Base-by-base conservation (phyloP, 345 rosid genomes). In the Salix suchowensis region DNA sequence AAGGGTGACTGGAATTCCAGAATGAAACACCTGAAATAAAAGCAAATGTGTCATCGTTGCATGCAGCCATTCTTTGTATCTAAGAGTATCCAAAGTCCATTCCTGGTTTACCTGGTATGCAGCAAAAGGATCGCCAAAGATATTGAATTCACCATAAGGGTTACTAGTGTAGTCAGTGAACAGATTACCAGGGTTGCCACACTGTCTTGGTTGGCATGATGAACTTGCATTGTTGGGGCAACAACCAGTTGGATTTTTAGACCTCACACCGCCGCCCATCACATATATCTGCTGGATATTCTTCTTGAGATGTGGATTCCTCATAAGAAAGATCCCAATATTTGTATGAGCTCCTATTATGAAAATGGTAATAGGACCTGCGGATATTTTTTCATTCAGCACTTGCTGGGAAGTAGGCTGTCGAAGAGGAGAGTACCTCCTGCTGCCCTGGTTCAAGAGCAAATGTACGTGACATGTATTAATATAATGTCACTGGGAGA, bases 241-340 rank as follows among this genome's bases (percentile, higher is more conserved):
- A 34, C 97, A 92, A 14, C 90, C 94, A 0, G 91, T 90, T 0
- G 92, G 93, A 70, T 91, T 91, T 61, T 37, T 70, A 0, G 91
- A 85, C 80, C 92, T 84, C 77, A 94, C 94, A 6, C 93, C 95
- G 44, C 98, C 98, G 7, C 97, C 98, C 98, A 94, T 94, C 2
- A 88, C 75, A 73, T 88, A 94, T 42, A 92, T 87, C 34, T 88
- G 95, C 88, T 92, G 81, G 66, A 94, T 74, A 76, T 94, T 90
- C 76, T 86, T 88, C 91, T 88, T 91, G 7, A 94, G 77, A 55
- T 89, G 85, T 3, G 97, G 97, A 62, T 92, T 85, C 36, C 80
- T 89, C 97, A 94, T 90, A 62, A 94, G 88, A 74, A 94, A 92
- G 34, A 92, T 74, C 26, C 81, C 98, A 13, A 92, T 42, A 79